Percentiles rank a stretch among this genome's conserved stretches.
Evolutionary conservation across 768 basidiomycete species (phyloP).

Genomic region (Cantharellus anzutake): DNA sequence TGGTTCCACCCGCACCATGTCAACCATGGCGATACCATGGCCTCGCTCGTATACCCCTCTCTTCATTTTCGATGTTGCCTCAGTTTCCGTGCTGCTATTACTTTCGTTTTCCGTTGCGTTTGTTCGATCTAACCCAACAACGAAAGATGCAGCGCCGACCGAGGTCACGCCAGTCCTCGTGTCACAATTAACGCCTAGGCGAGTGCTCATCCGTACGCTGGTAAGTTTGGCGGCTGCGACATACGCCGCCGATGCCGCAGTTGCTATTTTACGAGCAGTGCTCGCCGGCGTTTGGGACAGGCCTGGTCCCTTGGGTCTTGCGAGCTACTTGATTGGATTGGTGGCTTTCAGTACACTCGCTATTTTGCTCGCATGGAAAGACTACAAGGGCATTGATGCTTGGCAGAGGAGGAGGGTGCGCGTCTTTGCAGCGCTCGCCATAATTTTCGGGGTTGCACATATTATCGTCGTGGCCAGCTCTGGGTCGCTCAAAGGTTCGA

Average conservation of each 20-base stretch:
- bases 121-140: background rate
- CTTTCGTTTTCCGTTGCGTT: background rate
- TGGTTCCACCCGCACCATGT: too few relatives aligned
- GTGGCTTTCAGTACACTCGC: conserved; percentile 53
- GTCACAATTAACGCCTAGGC: conserved; percentile 51
- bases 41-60: background rate
- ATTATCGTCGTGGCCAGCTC: conserved; percentile 32
- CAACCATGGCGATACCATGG: too few relatives aligned
- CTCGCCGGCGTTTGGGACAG: conserved; percentile 44
- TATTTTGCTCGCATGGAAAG: conserved; percentile 63
- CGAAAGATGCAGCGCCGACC: background rate
- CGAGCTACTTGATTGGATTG: conserved; percentile 37
- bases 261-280: conserved; percentile 46
- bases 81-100: background rate
- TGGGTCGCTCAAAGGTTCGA: conserved; percentile 19
- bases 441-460: conserved; percentile 41
- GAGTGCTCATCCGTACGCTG: conserved; percentile 49
- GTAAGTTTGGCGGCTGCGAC: conserved; percentile 52
- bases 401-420: conserved; percentile 46
- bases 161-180: conserved; percentile 53
- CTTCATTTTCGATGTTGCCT: background rate
- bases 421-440: conserved; percentile 30
- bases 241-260: conserved; percentile 59
- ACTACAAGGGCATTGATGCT: conserved; percentile 45
- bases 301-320: conserved; percentile 5